phyloP scores from a whole-genome alignment of 352 stramenopile species.

The Phytophthora syringae region DNA sequence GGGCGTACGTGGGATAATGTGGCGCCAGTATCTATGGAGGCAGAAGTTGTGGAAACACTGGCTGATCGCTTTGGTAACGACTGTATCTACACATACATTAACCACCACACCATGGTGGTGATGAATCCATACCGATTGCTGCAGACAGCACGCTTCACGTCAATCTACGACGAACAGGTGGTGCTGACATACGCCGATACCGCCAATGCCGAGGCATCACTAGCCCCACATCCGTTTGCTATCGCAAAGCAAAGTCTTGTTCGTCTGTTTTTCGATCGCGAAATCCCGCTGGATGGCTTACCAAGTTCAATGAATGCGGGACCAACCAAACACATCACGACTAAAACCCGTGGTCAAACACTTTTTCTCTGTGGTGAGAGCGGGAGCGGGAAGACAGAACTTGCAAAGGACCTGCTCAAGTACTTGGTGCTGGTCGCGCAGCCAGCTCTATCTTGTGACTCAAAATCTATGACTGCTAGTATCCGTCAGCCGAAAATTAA shows the following conservation, averaged over 20 bases:
- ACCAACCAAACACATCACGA: slow-evolving; percentile 3
- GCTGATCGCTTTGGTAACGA: slow-evolving; percentile 51
- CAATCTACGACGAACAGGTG: slow-evolving; percentile 84
- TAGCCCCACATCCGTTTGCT: slow-evolving; percentile 75
- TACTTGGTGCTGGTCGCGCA: slow-evolving; percentile 70
- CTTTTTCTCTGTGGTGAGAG: slow-evolving; percentile 72
- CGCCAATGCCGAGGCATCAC: slow-evolving; percentile 36
- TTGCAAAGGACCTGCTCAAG: slow-evolving; percentile 82
- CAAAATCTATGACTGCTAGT: background rate
- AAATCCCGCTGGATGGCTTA: background rate
- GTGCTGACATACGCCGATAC: slow-evolving; percentile 69
- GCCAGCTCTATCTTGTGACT: slow-evolving; percentile 32
- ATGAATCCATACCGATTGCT: slow-evolving; percentile 80
- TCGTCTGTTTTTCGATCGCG: slow-evolving; percentile 46
- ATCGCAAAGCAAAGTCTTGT: slow-evolving; percentile 72
- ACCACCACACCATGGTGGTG: slow-evolving; percentile 66
- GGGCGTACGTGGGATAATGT: background rate
- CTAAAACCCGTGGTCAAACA: slow-evolving; percentile 21
- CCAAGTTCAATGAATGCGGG: background rate
- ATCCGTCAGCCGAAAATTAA: slow-evolving; percentile 48
- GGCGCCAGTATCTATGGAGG: slow-evolving; percentile 3
- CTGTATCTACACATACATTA: slow-evolving; percentile 69
- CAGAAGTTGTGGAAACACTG: slow-evolving; percentile 26
- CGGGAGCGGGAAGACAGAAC: slow-evolving; percentile 78
- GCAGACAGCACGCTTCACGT: slow-evolving; percentile 78